Conservation (phyloP, 805 yeast species). For the Saccharomyces mikatae region DNA sequence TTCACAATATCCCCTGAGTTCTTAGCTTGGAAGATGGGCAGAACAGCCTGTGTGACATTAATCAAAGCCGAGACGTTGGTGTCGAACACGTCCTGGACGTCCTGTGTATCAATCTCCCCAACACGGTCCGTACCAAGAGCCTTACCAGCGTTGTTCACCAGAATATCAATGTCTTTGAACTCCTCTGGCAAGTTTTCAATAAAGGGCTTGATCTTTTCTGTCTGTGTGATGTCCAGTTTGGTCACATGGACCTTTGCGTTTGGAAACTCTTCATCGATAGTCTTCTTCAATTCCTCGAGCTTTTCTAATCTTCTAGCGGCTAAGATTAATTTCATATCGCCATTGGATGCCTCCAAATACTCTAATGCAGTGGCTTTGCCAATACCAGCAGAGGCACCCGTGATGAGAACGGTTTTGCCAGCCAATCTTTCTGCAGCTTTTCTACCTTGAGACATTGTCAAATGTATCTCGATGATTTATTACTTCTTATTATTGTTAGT, state of each 20-base stretch:
- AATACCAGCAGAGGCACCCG: conserved; percentile 97
- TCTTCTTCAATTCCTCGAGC: conserved; percentile 41
- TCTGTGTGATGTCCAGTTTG: conserved; percentile 49
- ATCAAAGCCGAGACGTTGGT: conserved; percentile 87
- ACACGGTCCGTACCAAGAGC: conserved; percentile 75
- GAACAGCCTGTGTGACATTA: conserved; percentile 69
- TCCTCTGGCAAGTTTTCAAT: conserved; percentile 48
- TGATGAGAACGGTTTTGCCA: conserved; percentile 70
- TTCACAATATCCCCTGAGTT: conserved; percentile 68
- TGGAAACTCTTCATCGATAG: conserved; percentile 42
- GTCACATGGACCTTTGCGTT: conserved; percentile 38
- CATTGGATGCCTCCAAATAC: conserved; percentile 68
- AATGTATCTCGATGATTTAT: not conserved
- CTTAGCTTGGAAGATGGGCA: conserved; percentile 62
- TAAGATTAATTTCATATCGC: conserved; percentile 60
- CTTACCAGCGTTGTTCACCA: conserved; percentile 69
- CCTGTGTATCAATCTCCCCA: conserved; percentile 57
- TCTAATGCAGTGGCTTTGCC: conserved; percentile 89
- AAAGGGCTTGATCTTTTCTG: conserved; percentile 44
- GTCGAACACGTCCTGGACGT: conserved; percentile 67
- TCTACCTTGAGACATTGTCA: conserved; percentile 54
- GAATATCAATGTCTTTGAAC: conserved; percentile 56
- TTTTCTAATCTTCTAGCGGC: conserved; percentile 72
- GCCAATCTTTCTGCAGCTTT: conserved; percentile 74
- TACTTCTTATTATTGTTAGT: not conserved